Conservation (phyloP, 2,329 filamentous ascomycete genomes). For the Cercospora beticola region DNA sequence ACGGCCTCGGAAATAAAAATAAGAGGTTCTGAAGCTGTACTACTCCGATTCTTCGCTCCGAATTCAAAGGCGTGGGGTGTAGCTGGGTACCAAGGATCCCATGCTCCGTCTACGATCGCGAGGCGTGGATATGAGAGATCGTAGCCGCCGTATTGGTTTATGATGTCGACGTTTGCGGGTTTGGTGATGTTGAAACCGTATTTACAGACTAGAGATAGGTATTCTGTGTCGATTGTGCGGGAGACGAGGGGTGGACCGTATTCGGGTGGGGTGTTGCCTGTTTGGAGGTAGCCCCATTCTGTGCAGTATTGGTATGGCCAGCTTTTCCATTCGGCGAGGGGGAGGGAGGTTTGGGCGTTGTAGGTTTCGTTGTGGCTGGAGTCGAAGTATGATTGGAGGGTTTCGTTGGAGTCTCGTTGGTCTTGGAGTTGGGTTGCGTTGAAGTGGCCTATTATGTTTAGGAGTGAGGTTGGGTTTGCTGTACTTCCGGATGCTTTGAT, state of each 20-base stretch:
- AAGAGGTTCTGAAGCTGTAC: slow-evolving; percentile 66
- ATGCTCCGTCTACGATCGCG: slow-evolving; percentile 73
- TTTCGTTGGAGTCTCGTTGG: slow-evolving; percentile 39
- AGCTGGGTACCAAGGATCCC: slow-evolving; percentile 72
- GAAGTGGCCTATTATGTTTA: slow-evolving; percentile 60
- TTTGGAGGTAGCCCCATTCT: slow-evolving; percentile 77
- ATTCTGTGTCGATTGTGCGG: slow-evolving; percentile 65
- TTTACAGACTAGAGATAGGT: slow-evolving; percentile 61
- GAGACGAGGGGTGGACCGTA: slow-evolving; percentile 67
- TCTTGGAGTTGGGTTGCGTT: slow-evolving; percentile 45
- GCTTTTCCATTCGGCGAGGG: slow-evolving; percentile 30
- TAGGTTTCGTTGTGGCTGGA: slow-evolving; percentile 46
- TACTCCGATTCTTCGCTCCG: slow-evolving; percentile 54
- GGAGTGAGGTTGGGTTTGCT: slow-evolving; percentile 48
- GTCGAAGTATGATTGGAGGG: slow-evolving; percentile 55
- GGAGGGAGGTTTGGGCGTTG: slow-evolving; percentile 15
- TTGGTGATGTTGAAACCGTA: slow-evolving; percentile 68
- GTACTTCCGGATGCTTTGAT: slow-evolving; percentile 51
- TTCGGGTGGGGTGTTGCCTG: slow-evolving; percentile 65
- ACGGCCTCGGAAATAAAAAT: slow-evolving; percentile 72
- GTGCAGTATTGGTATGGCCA: slow-evolving; percentile 55
- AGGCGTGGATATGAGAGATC: slow-evolving; percentile 70
- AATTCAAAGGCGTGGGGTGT: slow-evolving; percentile 18
- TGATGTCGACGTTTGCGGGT: slow-evolving; percentile 60
- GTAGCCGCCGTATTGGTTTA: slow-evolving; percentile 77